Evolutionary conservation across 2,329 filamentous ascomycete species (phyloP).

Genomic region (Didymella exigua): DNA sequence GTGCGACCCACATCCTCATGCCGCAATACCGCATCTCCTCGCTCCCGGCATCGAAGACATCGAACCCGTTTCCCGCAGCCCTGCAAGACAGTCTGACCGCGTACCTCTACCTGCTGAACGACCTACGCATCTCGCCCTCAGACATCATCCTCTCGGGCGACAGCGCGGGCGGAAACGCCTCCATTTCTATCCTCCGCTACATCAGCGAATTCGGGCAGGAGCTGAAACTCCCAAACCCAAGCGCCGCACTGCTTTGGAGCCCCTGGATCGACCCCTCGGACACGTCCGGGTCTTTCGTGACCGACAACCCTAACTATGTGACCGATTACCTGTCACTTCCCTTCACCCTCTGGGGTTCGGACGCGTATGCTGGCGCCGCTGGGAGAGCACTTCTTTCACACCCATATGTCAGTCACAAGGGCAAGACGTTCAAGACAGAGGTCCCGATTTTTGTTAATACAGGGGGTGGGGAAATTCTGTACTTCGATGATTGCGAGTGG

Average conservation of each 20-base stretch:
- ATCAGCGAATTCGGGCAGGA: conserved; percentile 49
- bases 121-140: conserved; percentile 46
- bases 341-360: conserved; percentile 53
- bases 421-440: conserved; percentile 47
- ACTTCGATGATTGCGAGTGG: conserved; percentile 48
- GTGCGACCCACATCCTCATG: conserved; percentile 49
- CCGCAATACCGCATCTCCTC: conserved; percentile 58
- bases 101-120: conserved; percentile 55
- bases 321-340: conserved; percentile 51
- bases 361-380: conserved; percentile 39
- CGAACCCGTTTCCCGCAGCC: conserved; percentile 57
- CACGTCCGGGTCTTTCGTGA: conserved; percentile 29
- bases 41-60: conserved; percentile 42
- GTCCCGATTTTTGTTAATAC: conserved; percentile 52
- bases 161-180: conserved; percentile 57
- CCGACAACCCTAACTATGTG: conserved; percentile 40
- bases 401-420: conserved; percentile 50
- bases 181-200: conserved; percentile 55
- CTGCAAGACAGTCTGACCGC: conserved; percentile 57
- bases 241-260: conserved; percentile 51
- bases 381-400: conserved; percentile 15
- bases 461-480: conserved; percentile 52
- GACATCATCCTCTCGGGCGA: conserved; percentile 57
- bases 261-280: conserved; percentile 51
- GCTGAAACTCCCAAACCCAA: conserved; percentile 43